phyloP scores from a whole-genome alignment of 805 yeast genomes.

The Diddensiella caesifluorescens region DNA sequence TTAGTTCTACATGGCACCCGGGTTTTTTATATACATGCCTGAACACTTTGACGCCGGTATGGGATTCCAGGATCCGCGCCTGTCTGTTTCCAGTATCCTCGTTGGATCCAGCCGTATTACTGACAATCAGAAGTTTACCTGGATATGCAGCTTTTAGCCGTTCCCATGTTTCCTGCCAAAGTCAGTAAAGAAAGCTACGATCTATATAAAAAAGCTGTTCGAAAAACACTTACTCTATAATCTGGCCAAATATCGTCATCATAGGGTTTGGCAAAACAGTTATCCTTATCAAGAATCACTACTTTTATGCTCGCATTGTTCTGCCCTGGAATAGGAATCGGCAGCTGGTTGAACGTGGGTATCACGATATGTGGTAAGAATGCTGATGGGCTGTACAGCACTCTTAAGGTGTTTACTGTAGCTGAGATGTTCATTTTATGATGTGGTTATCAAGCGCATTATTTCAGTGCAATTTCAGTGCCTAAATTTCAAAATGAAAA shows the following conservation, averaged over 20 bases:
- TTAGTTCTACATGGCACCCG: slow-evolving; percentile 51
- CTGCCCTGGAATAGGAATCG: slow-evolving; percentile 41
- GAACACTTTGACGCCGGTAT: slow-evolving; percentile 39
- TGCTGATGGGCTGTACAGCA: slow-evolving; percentile 58
- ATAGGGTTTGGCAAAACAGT: slow-evolving; percentile 85
- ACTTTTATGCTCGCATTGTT: slow-evolving; percentile 49
- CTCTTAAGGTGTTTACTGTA: slow-evolving; percentile 58
- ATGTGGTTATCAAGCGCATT: too few species aligned
- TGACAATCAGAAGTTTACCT: slow-evolving; percentile 63
- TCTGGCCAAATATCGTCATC: slow-evolving; percentile 75
- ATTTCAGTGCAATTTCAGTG: too few species aligned
- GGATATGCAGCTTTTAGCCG: slow-evolving; percentile 54
- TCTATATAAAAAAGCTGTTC: too few species aligned
- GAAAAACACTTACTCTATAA: slow-evolving; percentile 39
- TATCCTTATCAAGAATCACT: slow-evolving; percentile 87
- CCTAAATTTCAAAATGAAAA: too few species aligned
- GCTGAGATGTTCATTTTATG: slow-evolving; percentile 62
- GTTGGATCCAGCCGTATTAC: slow-evolving; percentile 88
- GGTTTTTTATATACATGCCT: slow-evolving; percentile 34
- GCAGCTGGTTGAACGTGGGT: slow-evolving; percentile 53
- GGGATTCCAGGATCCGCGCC: slow-evolving; percentile 56
- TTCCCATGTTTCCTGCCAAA: slow-evolving; percentile 44
- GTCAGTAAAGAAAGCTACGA: neutral
- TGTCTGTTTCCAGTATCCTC: slow-evolving; percentile 59
- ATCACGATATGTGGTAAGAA: slow-evolving; percentile 60